Base-by-base conservation (phyloP, 2,329 filamentous ascomycete species). In the Tolypocladium album region DNA sequence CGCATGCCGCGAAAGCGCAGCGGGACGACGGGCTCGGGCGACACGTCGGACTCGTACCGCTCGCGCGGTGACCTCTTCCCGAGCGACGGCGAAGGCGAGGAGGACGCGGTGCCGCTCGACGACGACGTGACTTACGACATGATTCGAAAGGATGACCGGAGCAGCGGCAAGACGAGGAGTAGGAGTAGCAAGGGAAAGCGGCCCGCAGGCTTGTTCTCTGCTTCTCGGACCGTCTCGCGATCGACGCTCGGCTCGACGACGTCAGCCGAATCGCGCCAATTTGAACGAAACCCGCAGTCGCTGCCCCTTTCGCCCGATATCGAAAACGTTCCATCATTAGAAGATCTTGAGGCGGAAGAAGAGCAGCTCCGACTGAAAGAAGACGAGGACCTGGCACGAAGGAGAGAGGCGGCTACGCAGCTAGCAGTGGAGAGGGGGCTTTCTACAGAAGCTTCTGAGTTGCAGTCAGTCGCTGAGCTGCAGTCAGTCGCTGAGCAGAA, bases 61-160 rank as follows among this genome's bases (percentile, higher is more conserved):
- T 96, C 92, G 13, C 81, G 93, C 55, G 92, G 92, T 2, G 93
- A 97, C 74, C 78, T 97, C 15, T 94, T 97, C 65, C 91, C 91
- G 0, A 96, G 92, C 67, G 92, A 96, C 63, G 84, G 82, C 55
- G 85, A 88, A 68, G 91, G 92, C 58, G 91, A 95, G 64, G 92
- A 96, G 71, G 93, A 97, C 73, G 93, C 93, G 0, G 85, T 96
- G n/a, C 90, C 92, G 15, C 76, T 97, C 22, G 90, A 93, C 67
- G 93, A 97, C 69, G 92, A 97, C 69, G 95, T 97, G 67, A 90
- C 92, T 3, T 87, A 96, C 71, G 85, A 87, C 3, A 79, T 97
- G 62, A 87, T 92, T 62, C 84, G 88, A 58, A 85, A 88, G 64
- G 91, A 94, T 60, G 88, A 91, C 67, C 82, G 83, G 55, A 87